Evolutionary conservation across 306 rosid genomes (phyloP).

Genomic region (Geum urbanum): DNA sequence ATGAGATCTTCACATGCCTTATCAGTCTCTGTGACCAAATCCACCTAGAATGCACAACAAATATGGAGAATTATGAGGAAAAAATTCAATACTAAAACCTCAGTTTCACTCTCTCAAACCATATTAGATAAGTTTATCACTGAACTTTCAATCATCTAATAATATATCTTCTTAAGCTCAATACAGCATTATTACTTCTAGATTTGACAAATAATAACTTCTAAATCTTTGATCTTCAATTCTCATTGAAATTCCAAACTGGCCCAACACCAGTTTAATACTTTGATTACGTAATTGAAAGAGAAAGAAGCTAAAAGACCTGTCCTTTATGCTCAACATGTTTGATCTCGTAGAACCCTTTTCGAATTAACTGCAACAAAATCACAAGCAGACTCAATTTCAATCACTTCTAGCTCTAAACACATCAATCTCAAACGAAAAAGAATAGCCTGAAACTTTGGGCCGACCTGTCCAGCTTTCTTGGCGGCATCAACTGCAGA

Average conservation of each 20-base stretch:
- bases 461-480: slow-evolving; percentile 72
- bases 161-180: background rate
- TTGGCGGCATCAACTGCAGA: slow-evolving; percentile 80
- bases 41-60: slow-evolving; percentile 61
- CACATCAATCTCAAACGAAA: background rate
- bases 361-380: slow-evolving; percentile 57
- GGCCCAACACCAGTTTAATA: background rate
- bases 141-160: background rate
- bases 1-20: slow-evolving; percentile 95
- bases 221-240: background rate
- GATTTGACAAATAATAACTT: background rate
- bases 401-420: background rate
- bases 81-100: background rate
- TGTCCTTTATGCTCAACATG: slow-evolving; percentile 80
- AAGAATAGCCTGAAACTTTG: background rate
- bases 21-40: slow-evolving; percentile 97
- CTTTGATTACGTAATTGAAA: background rate
- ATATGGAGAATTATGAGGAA: background rate
- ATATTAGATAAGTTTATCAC: background rate
- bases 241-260: background rate
- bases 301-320: slow-evolving; percentile 30
- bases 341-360: slow-evolving; percentile 71
- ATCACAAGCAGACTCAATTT: background rate
- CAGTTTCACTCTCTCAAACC: background rate
- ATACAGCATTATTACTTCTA: background rate